These are phyloP conservation scores for Komagataella mondaviorum DNA, from an alignment of 805 yeast genomes.

Conservation along the genomic window DNA sequence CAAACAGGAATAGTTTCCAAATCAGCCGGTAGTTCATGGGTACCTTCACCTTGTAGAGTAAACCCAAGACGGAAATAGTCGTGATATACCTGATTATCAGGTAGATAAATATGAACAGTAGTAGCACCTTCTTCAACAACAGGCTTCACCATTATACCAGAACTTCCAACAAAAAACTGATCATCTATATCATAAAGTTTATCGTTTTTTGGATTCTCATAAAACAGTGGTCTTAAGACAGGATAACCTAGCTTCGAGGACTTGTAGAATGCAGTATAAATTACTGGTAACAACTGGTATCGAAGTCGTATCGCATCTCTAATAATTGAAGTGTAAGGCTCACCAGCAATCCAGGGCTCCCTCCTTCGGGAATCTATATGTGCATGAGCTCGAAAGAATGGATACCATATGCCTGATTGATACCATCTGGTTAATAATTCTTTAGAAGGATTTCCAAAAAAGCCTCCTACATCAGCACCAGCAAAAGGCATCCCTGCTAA, in stretches of 20 bases:
- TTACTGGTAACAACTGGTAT: constrained; percentile 61
- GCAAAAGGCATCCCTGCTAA: constrained; percentile 81
- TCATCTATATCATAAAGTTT: constrained; percentile 56
- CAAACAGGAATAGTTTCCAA: constrained; percentile 58
- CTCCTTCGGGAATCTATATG: constrained; percentile 87
- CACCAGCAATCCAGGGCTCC: constrained; percentile 84
- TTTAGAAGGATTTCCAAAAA: constrained; percentile 76
- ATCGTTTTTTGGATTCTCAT: constrained; percentile 33
- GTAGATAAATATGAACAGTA: constrained; percentile 31
- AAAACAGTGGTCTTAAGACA: constrained; percentile 55
- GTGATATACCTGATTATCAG: constrained; percentile 43
- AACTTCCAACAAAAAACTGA: constrained; percentile 64
- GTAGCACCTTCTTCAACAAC: constrained; percentile 42
- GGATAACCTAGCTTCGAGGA: constrained; percentile 54
- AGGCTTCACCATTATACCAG: constrained; percentile 72
- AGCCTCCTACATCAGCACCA: constrained; percentile 97
- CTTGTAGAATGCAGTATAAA: constrained; percentile 69
- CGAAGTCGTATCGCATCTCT: constrained; percentile 62
- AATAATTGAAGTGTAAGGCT: constrained; percentile 52
- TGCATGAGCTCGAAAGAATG: constrained; percentile 94
- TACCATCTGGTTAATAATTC: constrained; percentile 89
- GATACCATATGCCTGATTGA: constrained; percentile 92
- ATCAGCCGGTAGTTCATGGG: constrained; percentile 24
- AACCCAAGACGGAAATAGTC: constrained; percentile 22
- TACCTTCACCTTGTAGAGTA: constrained; percentile 25